phyloP scores from a whole-genome alignment of 306 rosid species.

The Cicer arietinum region DNA sequence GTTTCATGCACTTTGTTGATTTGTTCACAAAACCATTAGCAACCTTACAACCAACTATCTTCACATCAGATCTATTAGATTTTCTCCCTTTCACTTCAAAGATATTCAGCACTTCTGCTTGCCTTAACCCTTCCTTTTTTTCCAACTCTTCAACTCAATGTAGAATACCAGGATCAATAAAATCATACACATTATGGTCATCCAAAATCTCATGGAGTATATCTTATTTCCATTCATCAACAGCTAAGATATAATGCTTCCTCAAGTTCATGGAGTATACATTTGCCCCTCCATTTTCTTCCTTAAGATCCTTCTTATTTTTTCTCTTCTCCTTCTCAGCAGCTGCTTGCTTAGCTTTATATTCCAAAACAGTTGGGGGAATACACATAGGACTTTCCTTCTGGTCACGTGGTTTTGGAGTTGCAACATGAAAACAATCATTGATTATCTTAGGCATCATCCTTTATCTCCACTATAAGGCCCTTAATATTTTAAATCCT shows the following conservation, averaged over 20 bases:
- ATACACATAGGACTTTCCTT: conserved; percentile 78
- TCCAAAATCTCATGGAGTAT: conserved; percentile 82
- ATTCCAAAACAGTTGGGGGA: conserved; percentile 40
- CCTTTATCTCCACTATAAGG: conserved; percentile 68
- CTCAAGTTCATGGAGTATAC: conserved; percentile 84
- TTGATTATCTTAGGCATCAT: conserved; percentile 80
- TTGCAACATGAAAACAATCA: conserved; percentile 78
- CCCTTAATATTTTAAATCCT: too few relatives aligned
- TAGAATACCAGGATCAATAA: conserved; percentile 76
- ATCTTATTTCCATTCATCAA: conserved; percentile 93
- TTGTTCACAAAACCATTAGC: conserved; percentile 62
- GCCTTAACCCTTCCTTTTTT: conserved; percentile 70
- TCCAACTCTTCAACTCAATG: conserved; percentile 83
- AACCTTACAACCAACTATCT: conserved; percentile 92
- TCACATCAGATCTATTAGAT: conserved; percentile 72
- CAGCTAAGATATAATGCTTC: conserved; percentile 72
- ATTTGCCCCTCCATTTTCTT: conserved; percentile 93
- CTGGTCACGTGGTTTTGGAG: not conserved
- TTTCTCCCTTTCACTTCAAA: conserved; percentile 85
- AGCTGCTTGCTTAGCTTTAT: not conserved
- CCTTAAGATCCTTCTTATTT: conserved; percentile 77
- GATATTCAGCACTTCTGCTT: conserved; percentile 71
- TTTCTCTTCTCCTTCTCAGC: conserved; percentile 66
- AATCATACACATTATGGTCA: conserved; percentile 92
- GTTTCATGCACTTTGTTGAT: conserved; percentile 68